Percentiles rank a stretch among this genome's conserved stretches.
Evolutionary conservation across 352 stramenopile species (phyloP).

Genomic region (Pythium chondricola): DNA sequence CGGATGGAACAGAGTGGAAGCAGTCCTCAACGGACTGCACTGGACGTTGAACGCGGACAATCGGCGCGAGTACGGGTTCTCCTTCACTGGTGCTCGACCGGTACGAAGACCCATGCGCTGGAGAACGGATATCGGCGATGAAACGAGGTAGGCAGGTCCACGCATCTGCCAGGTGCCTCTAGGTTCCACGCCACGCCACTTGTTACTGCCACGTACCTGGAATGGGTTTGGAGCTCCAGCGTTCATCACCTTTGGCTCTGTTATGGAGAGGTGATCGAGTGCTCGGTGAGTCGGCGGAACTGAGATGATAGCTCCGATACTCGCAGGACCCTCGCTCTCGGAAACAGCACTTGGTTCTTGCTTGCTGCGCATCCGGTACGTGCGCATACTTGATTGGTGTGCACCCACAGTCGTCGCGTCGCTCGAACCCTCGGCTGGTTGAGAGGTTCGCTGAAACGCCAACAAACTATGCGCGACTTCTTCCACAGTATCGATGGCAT

Average conservation of each 20-base stretch:
- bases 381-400: background rate
- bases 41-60: slow-evolving; percentile 1
- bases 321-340: slow-evolving; percentile 1
- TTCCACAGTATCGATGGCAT: background rate
- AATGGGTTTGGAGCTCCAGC: too few relatives aligned
- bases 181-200: too few relatives aligned
- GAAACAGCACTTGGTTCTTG: slow-evolving; percentile 2
- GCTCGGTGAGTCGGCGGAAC: too few relatives aligned
- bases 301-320: too few relatives aligned
- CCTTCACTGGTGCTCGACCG: background rate
- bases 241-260: too few relatives aligned
- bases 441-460: too few relatives aligned
- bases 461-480: background rate
- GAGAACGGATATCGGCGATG: background rate
- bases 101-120: background rate
- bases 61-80: slow-evolving; percentile 4
- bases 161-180: too few relatives aligned
- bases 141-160: too few relatives aligned
- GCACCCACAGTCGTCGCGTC: background rate
- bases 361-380: slow-evolving; percentile 1
- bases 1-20: too few relatives aligned
- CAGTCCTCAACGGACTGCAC: background rate
- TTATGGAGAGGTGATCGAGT: too few relatives aligned
- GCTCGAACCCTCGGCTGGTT: too few relatives aligned
- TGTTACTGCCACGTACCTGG: too few relatives aligned